Evolutionary conservation across 495 filamentous ascomycete genomes (phyloP), one percentile per base, ranked within the genome.

Genomic region (Echria macrotheca): DNA sequence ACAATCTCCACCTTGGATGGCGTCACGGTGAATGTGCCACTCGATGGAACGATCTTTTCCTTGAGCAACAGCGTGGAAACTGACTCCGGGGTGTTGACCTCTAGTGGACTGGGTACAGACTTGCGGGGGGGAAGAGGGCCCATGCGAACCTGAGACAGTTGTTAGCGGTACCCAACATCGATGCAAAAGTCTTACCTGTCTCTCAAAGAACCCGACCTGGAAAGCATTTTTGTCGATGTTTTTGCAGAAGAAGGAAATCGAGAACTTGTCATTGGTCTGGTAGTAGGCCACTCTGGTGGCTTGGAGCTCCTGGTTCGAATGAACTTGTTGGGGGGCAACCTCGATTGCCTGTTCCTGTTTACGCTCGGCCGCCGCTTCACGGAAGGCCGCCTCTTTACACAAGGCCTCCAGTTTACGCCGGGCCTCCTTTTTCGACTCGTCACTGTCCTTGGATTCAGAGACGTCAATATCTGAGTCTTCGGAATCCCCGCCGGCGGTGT

Each of bases 1-100:
- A 72, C 72, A 24, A 97, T 68, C 65, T 97, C 93, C 44, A 97
- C 81, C 66, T 97, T 98, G 41, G 85, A 86, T 4, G 83, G 71
- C 37, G 86, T 83, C 22, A 89, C 78, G 6, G 75, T 75, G 59
- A 70, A 80, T 15, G 72, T 81, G 19, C 80, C 87, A 15, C 70
- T 55, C 7, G 73, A 53, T 0, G 81, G 64, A 32, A 86, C 76
- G 54, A 98, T 81, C 7, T 70, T 56, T 15, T 78, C 80, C 56
- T 71, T 88, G 6, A 95, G 79, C 31, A 86, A 72, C 32, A 95
- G 67, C 0, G 81, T 81, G 44, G 87, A 86, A 35, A 55, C 52
- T 15, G 58, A 50, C 36, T 66, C 54, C 2, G 52, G 51, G 42
- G 63, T 58, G 22, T 56, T 58, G 60, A 24, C 42, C 60, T 53